phyloP scores from a whole-genome alignment of 768 basidiomycete species.

The Russula virescens region DNA sequence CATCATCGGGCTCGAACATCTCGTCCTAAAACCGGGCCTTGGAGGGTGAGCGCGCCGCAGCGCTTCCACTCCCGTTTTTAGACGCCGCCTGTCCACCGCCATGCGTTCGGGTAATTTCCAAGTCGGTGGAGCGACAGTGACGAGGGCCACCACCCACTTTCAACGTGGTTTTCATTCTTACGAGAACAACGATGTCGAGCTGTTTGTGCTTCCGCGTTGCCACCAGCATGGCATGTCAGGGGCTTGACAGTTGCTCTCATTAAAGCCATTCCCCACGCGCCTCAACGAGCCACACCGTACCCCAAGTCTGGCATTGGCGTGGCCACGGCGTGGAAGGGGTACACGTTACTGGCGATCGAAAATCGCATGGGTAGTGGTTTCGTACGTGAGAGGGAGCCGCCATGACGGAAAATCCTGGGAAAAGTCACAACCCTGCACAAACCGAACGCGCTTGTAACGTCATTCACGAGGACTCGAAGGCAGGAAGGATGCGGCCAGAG shows the following conservation, averaged over 20 bases:
- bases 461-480: neutral
- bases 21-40: too few relatives aligned
- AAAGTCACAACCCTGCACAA: neutral
- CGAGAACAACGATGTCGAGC: neutral
- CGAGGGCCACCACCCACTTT: neutral
- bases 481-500: neutral
- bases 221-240: too few relatives aligned
- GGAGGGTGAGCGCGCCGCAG: too few relatives aligned
- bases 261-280: too few relatives aligned
- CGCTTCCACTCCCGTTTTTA: too few relatives aligned
- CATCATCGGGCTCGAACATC: too few relatives aligned
- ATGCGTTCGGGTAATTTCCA: neutral
- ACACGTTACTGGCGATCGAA: neutral
- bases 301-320: neutral
- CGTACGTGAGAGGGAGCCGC: neutral
- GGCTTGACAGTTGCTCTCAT: too few relatives aligned
- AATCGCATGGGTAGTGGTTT: neutral
- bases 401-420: neutral
- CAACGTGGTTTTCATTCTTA: constrained; percentile 17
- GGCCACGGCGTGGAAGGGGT: neutral
- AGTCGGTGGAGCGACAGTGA: too few relatives aligned
- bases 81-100: neutral
- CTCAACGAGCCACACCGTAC: too few relatives aligned
- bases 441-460: constrained; percentile 2
- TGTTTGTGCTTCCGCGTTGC: too few relatives aligned